Evolutionary conservation across 371 early-diverging fungal species (phyloP).

Genomic region (Phascolomyces articulosus): DNA sequence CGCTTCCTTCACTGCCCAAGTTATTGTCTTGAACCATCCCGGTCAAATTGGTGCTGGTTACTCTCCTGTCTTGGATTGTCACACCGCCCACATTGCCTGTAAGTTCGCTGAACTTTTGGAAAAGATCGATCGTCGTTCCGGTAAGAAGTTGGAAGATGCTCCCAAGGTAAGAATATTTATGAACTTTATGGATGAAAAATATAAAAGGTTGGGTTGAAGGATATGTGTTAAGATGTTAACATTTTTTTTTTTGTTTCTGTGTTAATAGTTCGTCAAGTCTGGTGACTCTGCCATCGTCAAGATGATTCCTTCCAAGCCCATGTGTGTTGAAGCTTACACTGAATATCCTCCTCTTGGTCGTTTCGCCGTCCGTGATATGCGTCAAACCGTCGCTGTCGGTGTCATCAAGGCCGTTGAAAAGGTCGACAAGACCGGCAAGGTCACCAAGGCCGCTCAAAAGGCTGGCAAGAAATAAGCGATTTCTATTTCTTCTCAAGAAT

Average conservation of each 20-base stretch:
- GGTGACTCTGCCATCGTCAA: slow-evolving; percentile 96
- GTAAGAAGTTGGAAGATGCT: slow-evolving; percentile 55
- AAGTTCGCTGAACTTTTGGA: slow-evolving; percentile 89
- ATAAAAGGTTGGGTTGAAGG: neutral
- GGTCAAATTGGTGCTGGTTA: slow-evolving; percentile 91
- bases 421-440: slow-evolving; percentile 67
- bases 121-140: slow-evolving; percentile 97
- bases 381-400: slow-evolving; percentile 94
- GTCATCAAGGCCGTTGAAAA: slow-evolving; percentile 96
- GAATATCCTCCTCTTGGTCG: slow-evolving; percentile 95
- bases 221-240: neutral
- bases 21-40: slow-evolving; percentile 96
- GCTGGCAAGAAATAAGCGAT: slow-evolving; percentile 72
- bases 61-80: slow-evolving; percentile 95
- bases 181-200: neutral
- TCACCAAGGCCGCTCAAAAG: slow-evolving; percentile 72
- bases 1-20: slow-evolving; percentile 91
- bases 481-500: neutral
- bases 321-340: slow-evolving; percentile 94
- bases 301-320: slow-evolving; percentile 94
- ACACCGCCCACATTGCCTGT: slow-evolving; percentile 97
- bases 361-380: slow-evolving; percentile 98
- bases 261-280: slow-evolving; percentile 75
- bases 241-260: neutral
- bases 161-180: slow-evolving; percentile 36